These are phyloP conservation scores for Aaosphaeria pasadenensis DNA, from an alignment of 2,329 filamentous ascomycete genomes.

Conservation along the genomic window DNA sequence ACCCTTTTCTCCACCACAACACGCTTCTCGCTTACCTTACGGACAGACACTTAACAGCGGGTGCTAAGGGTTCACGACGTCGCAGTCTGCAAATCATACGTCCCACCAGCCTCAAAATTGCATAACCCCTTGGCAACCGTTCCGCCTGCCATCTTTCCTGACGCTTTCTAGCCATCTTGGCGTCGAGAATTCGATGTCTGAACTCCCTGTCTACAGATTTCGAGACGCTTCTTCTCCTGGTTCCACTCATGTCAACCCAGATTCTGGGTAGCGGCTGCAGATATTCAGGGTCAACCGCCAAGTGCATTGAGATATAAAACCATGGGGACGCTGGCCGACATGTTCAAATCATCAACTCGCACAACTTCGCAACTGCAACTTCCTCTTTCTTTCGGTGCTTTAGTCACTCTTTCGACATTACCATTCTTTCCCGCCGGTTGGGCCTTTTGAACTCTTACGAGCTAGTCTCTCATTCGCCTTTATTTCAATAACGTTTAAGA, in stretches of 20 bases:
- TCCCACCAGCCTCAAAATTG: constrained; percentile 23
- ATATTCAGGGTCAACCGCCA: not conserved
- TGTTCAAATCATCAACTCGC: constrained; percentile 23
- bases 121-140: constrained; percentile 27
- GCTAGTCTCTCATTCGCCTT: constrained; percentile 32
- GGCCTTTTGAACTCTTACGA: constrained; percentile 24
- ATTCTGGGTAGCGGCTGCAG: constrained; percentile 12
- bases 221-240: constrained; percentile 25
- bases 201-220: constrained; percentile 13
- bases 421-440: constrained; percentile 30
- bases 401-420: constrained; percentile 14
- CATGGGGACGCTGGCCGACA: constrained; percentile 6
- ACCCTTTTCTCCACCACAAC: constrained; percentile 12
- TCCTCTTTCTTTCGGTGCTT: constrained; percentile 18
- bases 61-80: constrained; percentile 26
- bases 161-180: constrained; percentile 8
- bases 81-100: constrained; percentile 33
- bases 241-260: constrained; percentile 8
- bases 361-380: constrained; percentile 22
- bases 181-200: constrained; percentile 6
- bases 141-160: constrained; percentile 19
- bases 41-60: constrained; percentile 14
- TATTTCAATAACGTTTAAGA: constrained; percentile 12
- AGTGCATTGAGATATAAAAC: constrained; percentile 26
- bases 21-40: constrained; percentile 10